Evolutionary conservation across 164 flowering plant species (phyloP).

Genomic region (Umbilicus rupestris): DNA sequence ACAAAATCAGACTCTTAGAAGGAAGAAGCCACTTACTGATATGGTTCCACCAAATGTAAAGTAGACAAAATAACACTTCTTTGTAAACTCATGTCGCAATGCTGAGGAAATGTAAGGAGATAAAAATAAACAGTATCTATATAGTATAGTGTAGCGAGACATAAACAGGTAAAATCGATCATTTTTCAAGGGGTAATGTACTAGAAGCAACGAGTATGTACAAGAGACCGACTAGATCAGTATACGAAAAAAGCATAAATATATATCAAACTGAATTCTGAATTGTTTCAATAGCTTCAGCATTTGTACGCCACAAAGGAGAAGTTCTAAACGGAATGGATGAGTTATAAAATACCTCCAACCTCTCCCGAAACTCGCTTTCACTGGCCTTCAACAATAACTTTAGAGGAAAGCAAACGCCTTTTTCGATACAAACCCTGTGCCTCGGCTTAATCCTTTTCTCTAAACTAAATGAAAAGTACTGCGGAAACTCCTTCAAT

Average conservation of each 20-base stretch:
- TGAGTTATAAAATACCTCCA: slow-evolving; percentile 65
- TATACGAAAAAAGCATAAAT: too few species aligned
- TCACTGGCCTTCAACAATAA: slow-evolving; percentile 53
- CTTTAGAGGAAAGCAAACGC: slow-evolving; percentile 59
- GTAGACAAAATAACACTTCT: too few species aligned
- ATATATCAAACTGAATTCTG: neutral
- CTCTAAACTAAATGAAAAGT: slow-evolving; percentile 86
- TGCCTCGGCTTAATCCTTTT: slow-evolving; percentile 82
- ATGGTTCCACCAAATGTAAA: too few species aligned
- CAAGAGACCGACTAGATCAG: neutral
- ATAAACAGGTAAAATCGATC: neutral
- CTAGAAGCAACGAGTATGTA: neutral
- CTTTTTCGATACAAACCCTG: slow-evolving; percentile 47
- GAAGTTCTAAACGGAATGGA: slow-evolving; percentile 56
- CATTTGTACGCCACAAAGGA: slow-evolving; percentile 55
- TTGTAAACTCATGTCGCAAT: neutral
- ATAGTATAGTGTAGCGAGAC: neutral
- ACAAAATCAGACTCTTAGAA: too few species aligned
- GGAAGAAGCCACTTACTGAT: too few species aligned
- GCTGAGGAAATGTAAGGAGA: neutral
- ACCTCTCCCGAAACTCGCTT: slow-evolving; percentile 30
- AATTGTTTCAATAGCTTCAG: slow-evolving; percentile 6
- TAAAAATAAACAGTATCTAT: too few species aligned
- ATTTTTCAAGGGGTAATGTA: neutral
- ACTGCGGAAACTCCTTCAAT: slow-evolving; percentile 77